Evolutionary conservation across 1,284 basidiomycete species (phyloP).

Genomic region (Cystobasidiaceae sp.): DNA sequence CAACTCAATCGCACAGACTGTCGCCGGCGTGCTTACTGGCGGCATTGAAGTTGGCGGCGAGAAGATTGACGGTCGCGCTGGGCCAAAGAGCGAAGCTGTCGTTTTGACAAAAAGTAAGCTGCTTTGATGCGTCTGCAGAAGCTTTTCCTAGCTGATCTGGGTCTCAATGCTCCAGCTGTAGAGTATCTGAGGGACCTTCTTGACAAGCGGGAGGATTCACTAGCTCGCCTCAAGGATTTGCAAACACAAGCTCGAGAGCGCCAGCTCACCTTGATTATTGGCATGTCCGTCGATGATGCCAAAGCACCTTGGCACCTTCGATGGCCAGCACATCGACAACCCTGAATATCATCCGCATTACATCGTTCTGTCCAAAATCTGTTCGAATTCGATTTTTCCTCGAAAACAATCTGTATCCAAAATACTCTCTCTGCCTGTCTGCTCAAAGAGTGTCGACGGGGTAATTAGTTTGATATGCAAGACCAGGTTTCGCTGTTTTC

Average conservation of each 20-base stretch:
- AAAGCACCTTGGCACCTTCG: not conserved
- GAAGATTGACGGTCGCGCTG: slow-evolving; percentile 68
- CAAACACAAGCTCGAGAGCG: not conserved
- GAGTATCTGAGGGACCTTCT: slow-evolving; percentile 67
- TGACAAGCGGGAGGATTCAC: slow-evolving; percentile 55
- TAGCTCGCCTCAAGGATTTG: slow-evolving; percentile 54
- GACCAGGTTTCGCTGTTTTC: too few species aligned
- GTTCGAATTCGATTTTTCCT: too few species aligned
- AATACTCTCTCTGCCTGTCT: too few species aligned
- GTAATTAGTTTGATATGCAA: too few species aligned
- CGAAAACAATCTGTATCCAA: too few species aligned
- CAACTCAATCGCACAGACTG: slow-evolving; percentile 8
- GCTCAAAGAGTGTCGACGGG: too few species aligned
- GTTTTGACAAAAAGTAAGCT: slow-evolving; percentile 72
- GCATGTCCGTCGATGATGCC: not conserved
- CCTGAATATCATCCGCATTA: too few species aligned
- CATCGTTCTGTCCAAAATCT: too few species aligned
- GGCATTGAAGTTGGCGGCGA: slow-evolving; percentile 52
- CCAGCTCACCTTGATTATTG: not conserved
- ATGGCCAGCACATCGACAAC: too few species aligned
- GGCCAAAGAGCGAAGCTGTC: slow-evolving; percentile 76
- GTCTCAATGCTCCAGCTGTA: slow-evolving; percentile 57
- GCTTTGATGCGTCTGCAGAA: slow-evolving; percentile 22
- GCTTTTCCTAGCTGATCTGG: slow-evolving; percentile 10
- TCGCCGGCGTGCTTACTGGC: slow-evolving; percentile 37